Base-by-base conservation (phyloP, 2,329 filamentous ascomycete species). In the Neonectria neomacrospora region DNA sequence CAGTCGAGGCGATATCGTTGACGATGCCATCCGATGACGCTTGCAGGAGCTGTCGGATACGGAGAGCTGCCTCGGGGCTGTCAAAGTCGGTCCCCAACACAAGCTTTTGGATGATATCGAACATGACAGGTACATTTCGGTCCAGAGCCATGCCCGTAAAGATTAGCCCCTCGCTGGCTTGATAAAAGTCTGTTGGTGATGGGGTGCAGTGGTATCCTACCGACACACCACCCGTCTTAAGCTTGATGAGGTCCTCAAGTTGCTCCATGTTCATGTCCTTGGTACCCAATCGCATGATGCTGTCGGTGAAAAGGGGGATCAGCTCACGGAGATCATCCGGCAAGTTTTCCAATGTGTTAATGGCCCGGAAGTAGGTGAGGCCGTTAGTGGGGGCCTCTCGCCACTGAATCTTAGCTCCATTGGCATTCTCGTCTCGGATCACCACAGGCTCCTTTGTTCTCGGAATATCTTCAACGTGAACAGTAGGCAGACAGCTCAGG, bases 331-430 rank as follows among this genome's bases (percentile, higher is more conserved):
- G 85, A 66, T 97, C 93, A 65, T 95, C 90, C 0, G 95, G 93
- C 14, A 99, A 81, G 64, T 91, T 88, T 47, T 92, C 86, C 58
- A 98, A 83, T 0, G 87, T 85, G 75, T 96, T 94, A 76, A 98
- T 87, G 3, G 93, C 94, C 63, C 94, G 90, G 82, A 99, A 97
- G 77, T 99, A 99, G 1, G 95, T 98, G 62, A 99, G 81, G 0
- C 96, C 96, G 72, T 99, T 99, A 0, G 96, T 99, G 2, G 93
- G 92, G 8, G 94, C 93, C 77, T 97, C 93, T 54, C 91, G 90
- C 94, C 94, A 97, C 72, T 97, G 92, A 4, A 96, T 88, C 48
- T 90, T 88, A 42, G 91, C 86, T 39, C 86, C 85, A 44, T 87
- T 85, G 10, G 91, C 76, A 11, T 82, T 80, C n/a, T 91, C 88